Percentiles rank a stretch among this genome's conserved stretches.
Evolutionary conservation across 2,329 filamentous ascomycete species (phyloP).

Genomic region (Neofusicoccum cordaticola): DNA sequence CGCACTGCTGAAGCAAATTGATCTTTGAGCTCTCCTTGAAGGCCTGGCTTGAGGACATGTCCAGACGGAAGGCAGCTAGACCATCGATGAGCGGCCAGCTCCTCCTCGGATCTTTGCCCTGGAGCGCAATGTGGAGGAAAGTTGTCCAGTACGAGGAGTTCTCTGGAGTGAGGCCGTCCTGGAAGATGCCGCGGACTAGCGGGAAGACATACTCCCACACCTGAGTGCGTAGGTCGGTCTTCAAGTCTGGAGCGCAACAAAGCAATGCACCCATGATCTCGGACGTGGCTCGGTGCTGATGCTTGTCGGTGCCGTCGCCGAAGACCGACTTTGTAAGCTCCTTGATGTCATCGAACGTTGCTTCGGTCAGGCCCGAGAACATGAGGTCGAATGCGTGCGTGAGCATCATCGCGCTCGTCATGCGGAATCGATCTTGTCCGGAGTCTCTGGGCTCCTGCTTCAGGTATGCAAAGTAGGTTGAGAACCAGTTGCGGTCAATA

Average conservation of each 20-base stretch:
- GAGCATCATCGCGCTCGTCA: constrained; percentile 81
- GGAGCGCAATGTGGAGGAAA: constrained; percentile 83
- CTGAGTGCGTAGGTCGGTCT: constrained; percentile 66
- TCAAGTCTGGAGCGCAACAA: constrained; percentile 74
- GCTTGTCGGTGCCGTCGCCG: constrained; percentile 92
- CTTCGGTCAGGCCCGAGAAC: constrained; percentile 71
- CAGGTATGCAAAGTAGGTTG: constrained; percentile 83
- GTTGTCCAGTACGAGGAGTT: constrained; percentile 94
- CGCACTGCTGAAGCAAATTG: constrained; percentile 80
- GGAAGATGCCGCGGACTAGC: constrained; percentile 78
- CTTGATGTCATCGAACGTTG: constrained; percentile 84
- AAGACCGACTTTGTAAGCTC: constrained; percentile 75
- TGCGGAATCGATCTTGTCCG: constrained; percentile 79
- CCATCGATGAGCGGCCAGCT: constrained; percentile 82
- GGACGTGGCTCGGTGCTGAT: constrained; percentile 91
- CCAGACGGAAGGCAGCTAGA: constrained; percentile 80
- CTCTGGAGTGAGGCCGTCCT: constrained; percentile 90
- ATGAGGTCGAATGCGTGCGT: constrained; percentile 90
- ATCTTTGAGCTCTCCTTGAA: constrained; percentile 99
- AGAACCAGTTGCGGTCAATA: constrained; percentile 81
- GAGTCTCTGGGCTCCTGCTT: constrained; percentile 92
- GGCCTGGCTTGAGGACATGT: constrained; percentile 92
- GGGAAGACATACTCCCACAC: constrained; percentile 91
- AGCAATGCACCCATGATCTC: constrained; percentile 89
- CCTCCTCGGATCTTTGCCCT: constrained; percentile 84